Base-by-base conservation (phyloP, 2,329 filamentous ascomycete species). In the Hypoxylon rubiginosum region DNA sequence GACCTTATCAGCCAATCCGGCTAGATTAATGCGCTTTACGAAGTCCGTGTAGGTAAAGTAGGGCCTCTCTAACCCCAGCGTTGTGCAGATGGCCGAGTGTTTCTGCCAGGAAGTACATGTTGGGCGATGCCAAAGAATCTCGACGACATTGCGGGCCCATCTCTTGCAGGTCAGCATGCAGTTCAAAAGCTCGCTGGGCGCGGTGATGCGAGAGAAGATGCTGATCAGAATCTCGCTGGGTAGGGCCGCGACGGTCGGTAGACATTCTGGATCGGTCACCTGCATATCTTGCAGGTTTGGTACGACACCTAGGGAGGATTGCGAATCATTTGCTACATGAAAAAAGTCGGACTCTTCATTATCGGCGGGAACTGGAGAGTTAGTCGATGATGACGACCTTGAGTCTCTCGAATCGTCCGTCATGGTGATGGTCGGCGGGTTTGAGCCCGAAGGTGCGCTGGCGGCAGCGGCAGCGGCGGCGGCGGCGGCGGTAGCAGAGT, bases 261-360 rank as follows among this genome's bases (percentile, higher is more conserved):
- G 81, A 74, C 91, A 92, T 74, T 87, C 85, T 71, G 88, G 83
- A 72, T 89, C 88, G 72, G 86, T 86, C 69, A 88, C 88, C 76
- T 86, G 90, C 86, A 90, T 91, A 74, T 93, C 91, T 75, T 90
- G 90, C 64, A 93, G 86, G 65, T 91, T 91, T 49, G 92, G 91
- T 26, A 76, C 71, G 34, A 93, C 88, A 57, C 93, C 94, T 61
- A 97, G 86, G 0, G 95, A 97, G 0, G 95, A 97, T 78, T 96
- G 88, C 3, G 95, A 97, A 81, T 97, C 95, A 82, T 97, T 97
- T 74, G 92, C 91, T 62, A 86, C 88, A 77, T 92, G 91, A 79
- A 96, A 96, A 80, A 96, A 97, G 81, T 97, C 95, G 72, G 94
- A 97, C 81, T 97, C 95, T 76, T 94, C 92, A 80, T 97, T 93